These are phyloP conservation scores for Schizothecium vesticola DNA, from an alignment of 495 filamentous ascomycete genomes.

Conservation along the genomic window DNA sequence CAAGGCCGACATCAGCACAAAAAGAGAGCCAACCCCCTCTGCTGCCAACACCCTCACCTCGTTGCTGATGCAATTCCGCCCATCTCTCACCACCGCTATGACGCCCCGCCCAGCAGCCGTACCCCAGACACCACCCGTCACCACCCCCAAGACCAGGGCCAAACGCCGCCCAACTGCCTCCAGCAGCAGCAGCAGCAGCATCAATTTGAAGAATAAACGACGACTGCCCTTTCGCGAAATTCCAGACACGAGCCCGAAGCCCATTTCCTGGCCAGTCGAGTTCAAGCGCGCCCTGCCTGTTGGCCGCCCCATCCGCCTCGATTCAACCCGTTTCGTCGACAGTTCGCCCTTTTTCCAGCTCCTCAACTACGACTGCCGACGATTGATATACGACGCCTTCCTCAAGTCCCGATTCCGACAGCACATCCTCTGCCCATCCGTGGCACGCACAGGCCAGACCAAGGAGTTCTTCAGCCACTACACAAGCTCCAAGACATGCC, in stretches of 20 bases:
- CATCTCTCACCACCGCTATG: background rate
- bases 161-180: background rate
- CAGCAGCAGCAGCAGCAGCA: background rate
- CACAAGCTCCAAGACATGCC: conserved; percentile 1
- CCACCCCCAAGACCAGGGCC: background rate
- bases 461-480: conserved; percentile 5
- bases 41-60: too few species aligned
- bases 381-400: conserved; percentile 8
- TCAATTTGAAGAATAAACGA: background rate
- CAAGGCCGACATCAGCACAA: background rate
- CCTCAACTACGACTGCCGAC: conserved; percentile 13
- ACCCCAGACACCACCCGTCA: background rate
- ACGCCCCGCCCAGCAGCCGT: background rate
- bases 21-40: background rate
- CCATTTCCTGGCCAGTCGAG: conserved; percentile 4
- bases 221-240: background rate
- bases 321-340: background rate
- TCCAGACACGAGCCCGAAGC: background rate
- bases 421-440: conserved; percentile 12
- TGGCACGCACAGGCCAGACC: background rate
- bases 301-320: conserved; percentile 6
- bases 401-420: conserved; percentile 8
- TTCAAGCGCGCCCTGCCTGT: conserved; percentile 1
- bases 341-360: conserved; percentile 2
- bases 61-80: background rate